A percentile compares a stretch with the other conserved stretches of the same genome.
These are phyloP conservation scores for Rubia yunnanensis DNA, from an alignment of 257 asterid species.

Conservation along the genomic window DNA sequence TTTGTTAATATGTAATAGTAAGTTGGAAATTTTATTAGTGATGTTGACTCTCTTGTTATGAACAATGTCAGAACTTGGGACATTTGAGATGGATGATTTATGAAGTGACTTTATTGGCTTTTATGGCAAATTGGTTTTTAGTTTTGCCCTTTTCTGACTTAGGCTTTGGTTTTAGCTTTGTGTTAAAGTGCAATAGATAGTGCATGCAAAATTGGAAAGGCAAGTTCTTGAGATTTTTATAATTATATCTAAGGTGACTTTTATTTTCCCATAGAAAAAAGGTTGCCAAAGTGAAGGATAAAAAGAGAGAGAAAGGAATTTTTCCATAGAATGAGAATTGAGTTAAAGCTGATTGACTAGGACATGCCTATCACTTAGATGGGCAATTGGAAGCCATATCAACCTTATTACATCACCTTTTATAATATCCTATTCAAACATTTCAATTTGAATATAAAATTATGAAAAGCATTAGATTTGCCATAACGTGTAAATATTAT, in stretches of 20 bases:
- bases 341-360: slow-evolving; percentile 16
- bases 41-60: too few relatives aligned
- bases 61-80: too few relatives aligned
- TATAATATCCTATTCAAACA: too few relatives aligned
- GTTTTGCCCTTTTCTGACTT: too few relatives aligned
- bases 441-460: too few relatives aligned
- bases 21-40: too few relatives aligned
- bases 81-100: too few relatives aligned
- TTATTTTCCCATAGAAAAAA: not conserved
- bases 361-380: slow-evolving; percentile 16
- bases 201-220: slow-evolving; percentile 2
- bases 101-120: too few relatives aligned
- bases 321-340: slow-evolving; percentile 8
- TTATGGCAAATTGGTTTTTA: too few relatives aligned
- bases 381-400: slow-evolving; percentile 4
- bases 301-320: not conserved
- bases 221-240: slow-evolving; percentile 1
- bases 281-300: not conserved
- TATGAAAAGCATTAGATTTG: too few relatives aligned
- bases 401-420: slow-evolving; percentile 13
- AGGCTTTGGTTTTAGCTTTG: too few relatives aligned
- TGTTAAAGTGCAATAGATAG: not conserved
- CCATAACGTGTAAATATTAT: too few relatives aligned
- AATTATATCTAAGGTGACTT: not conserved
- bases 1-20: slow-evolving; percentile 9